Evolutionary conservation across 352 stramenopile species (phyloP), one percentile per base, ranked within the genome.

Genomic region (Blastocystis sp.): DNA sequence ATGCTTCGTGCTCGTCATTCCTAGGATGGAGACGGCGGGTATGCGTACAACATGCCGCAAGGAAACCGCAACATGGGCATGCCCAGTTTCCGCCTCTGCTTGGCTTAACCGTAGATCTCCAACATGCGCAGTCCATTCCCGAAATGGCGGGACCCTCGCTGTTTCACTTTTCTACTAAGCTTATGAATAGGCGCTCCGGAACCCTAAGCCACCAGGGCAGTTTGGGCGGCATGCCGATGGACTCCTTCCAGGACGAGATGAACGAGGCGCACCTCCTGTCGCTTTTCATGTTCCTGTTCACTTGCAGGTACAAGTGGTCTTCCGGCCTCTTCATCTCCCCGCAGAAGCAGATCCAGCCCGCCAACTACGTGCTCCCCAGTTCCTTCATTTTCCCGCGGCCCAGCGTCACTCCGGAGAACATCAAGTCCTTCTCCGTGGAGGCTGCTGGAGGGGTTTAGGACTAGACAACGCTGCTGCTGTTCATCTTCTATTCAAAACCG

Each of bases 321-420:
- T 28, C 56, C 41, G 60, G 56, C 19, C 34, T 76, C 4, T 52
- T 67, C 21, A 38, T 84, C 10, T 21, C 34, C 43, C 40, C 21
- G 10, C 34, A 34, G 48, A 69, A 84, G n/a, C 9, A 10, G 38
- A 28, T 84, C n/a, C 17, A 66, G 19, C 38, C n/a, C 60, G 53
- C n/a, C 41, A 84, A 84, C 61, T 84, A 84, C 61, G 74, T 84
- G 59, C 61, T 84, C 21, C 61, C 74, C 21, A 53, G 53, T 41
- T 52, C 21, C 61, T 84, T 38, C 53, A 56, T 69, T 28, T 84
- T 84, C 34, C 74, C 74, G 34, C 53, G 23, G 23, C 74, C 74
- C 1, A 56, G 2, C 19, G 56, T 84, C 45, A 70, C 74, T 14
- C 28, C 21, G 2, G 61, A 28, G 4, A 11, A 84, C 41, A 66